Evolutionary conservation across 177 flowering plant species (phyloP), one percentile per base, ranked within the genome.

Genomic region (Vitis hybrid): DNA sequence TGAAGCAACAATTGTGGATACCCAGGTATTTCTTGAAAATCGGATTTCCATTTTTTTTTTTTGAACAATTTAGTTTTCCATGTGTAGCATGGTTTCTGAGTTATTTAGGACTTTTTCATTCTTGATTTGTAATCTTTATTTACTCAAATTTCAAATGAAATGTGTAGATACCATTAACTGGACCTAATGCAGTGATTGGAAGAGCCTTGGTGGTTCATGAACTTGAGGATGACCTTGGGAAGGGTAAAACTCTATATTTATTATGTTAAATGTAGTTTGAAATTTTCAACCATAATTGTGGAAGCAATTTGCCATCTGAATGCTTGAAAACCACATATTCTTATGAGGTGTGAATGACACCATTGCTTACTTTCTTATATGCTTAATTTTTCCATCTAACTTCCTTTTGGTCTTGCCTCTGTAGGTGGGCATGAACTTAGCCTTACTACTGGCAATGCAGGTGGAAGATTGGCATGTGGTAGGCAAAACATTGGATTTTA

Each of bases 381-480:
- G 52, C 34, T 48, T 67, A 48, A 22, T 4, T 50, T 29, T 53
- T 34, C 56, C 51, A 10, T 56, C 59, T 69, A 9, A 50, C 53
- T 69, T 14, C 12, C 54, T 59, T 48, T 22, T 50, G 54, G 65
- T 71, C 67, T 8, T 69, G 56, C 53, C 29, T 71, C 50, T 73
- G 73, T 71, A 92, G 98, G 98, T 72, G 97, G 97, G 26, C 95
- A 92, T 81, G 97, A 94, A 75, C 98, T 94, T 57, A 94, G 98
- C 76, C 86, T 90, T 51, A 74, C 82, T 78, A 94, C 98, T 29
- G 97, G 97, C 48, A 92, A 94, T 83, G 98, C 97, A 31, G 98
- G 97, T 20, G 98, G 98, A 77, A 85, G 98, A 78, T 80, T 94
- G 85, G 98, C 97, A 53, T 94, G 98, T 78, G 98, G 98, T 92